Evolutionary conservation across 345 rosid species (phyloP).

Genomic region (Salix dunnii): DNA sequence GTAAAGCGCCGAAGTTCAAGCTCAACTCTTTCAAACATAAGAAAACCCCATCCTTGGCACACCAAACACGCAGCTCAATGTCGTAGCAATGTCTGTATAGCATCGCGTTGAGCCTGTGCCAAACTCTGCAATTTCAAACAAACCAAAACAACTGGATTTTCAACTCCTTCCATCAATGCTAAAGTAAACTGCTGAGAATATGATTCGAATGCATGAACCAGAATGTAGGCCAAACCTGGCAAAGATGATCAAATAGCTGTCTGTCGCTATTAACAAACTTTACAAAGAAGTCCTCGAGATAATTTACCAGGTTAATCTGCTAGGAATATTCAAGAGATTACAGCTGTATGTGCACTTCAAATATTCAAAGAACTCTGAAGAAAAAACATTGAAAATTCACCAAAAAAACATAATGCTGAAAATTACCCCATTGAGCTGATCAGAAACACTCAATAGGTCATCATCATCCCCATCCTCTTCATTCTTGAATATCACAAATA

Average conservation of each 20-base stretch:
- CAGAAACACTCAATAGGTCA: slow-evolving; percentile 41
- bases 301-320: slow-evolving; percentile 75
- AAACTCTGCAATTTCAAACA: slow-evolving; percentile 43
- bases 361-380: background rate
- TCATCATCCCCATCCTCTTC: slow-evolving; percentile 63
- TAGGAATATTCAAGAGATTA: slow-evolving; percentile 15
- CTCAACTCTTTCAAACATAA: background rate
- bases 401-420: background rate
- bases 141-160: background rate
- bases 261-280: slow-evolving; percentile 52
- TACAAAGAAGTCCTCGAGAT: slow-evolving; percentile 54
- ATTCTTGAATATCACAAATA: slow-evolving; percentile 32
- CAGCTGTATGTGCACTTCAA: background rate
- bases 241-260: slow-evolving; percentile 55
- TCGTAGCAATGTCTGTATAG: slow-evolving; percentile 41
- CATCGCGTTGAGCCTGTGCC: slow-evolving; percentile 45
- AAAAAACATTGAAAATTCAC: background rate
- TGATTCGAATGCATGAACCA: slow-evolving; percentile 7
- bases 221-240: slow-evolving; percentile 46
- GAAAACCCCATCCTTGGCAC: background rate
- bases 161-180: background rate
- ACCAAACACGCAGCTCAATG: slow-evolving; percentile 15
- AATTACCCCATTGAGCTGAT: slow-evolving; percentile 75
- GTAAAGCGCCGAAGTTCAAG: background rate
- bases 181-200: background rate